Conservation (phyloP, 192 early-diverging fungal genomes). For the Allomyces arbusculus region DNA sequence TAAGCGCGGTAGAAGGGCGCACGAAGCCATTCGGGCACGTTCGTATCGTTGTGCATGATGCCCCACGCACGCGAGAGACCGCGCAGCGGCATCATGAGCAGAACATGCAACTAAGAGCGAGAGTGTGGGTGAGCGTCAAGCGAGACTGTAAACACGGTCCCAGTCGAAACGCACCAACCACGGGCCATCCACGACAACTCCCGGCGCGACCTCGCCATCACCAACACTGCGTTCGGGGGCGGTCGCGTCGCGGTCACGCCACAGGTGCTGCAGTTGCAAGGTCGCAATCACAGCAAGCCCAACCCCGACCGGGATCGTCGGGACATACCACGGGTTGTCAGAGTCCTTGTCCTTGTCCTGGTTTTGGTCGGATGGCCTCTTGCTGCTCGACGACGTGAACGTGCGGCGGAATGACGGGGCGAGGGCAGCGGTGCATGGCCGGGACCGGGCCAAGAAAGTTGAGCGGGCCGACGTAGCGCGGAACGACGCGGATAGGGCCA, state of each 20-base stretch:
- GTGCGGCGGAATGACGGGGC: too few species aligned
- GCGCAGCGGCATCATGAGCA: constrained; percentile 71
- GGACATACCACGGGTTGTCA: too few species aligned
- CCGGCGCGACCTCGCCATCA: constrained; percentile 9
- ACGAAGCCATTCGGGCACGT: constrained; percentile 58
- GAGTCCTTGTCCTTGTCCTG: too few species aligned
- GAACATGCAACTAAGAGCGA: constrained; percentile 37
- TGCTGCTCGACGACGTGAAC: too few species aligned
- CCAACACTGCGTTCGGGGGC: constrained; percentile 8
- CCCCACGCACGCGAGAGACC: constrained; percentile 83
- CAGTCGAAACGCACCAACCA: constrained; percentile 67
- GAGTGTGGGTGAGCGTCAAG: neutral
- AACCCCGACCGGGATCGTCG: constrained; percentile 38
- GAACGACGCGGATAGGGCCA: too few species aligned
- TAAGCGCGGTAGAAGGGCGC: constrained; percentile 56
- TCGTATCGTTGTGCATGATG: constrained; percentile 56
- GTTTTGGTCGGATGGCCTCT: too few species aligned
- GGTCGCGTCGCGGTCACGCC: constrained; percentile 1
- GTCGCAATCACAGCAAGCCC: constrained; percentile 52
- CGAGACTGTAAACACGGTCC: too few species aligned
- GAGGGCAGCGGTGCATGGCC: too few species aligned
- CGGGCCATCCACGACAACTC: constrained; percentile 49
- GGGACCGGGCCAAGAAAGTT: too few species aligned
- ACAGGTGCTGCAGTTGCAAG: constrained; percentile 39
- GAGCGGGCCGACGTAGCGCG: too few species aligned